Base-by-base conservation (phyloP, 2,329 filamentous ascomycete species). In the Penicillium sp. region DNA sequence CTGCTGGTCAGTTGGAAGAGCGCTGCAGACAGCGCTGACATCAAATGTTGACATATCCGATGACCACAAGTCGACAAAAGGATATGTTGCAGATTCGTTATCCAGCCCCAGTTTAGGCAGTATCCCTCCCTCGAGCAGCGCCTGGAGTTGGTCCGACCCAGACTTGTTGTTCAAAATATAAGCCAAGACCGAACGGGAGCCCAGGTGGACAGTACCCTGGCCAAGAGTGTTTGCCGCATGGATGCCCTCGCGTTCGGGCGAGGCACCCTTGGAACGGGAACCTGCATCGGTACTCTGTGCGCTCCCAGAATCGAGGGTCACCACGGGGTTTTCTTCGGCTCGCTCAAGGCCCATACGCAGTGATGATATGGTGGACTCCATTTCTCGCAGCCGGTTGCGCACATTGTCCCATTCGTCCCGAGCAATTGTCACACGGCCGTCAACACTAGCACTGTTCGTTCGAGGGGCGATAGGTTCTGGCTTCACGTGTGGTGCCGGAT, bases 21-120 rank as follows among this genome's bases (percentile, higher is more conserved):
- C 77, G 50, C 76, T 78, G 23, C 76, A 77, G 2, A 83, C 69
- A 36, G 80, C 77, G 41, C 69, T 74, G 4, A 79, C 71, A 52
- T 79, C 74, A 45, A 76, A 71, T 4, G 77, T 68, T 1, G 76
- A 79, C 34, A 75, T 78, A 41, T 81, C 77, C 2, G 77, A 77
- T 4, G 79, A 80, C 78, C 79, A 83, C 2, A 83, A 63, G 53
- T 82, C 79, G 18, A 83, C 77, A 51, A 83, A 83, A 5, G 79
- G 79, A 54, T 83, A 83, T 7, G 79, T 82, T 3, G 78, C 78
- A 25, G 75, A 78, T 53, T 82, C 79, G 50, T 83, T 82, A 54
- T 82, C 79, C 21, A 83, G 67, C 2, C 79, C 79, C 41, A 83
- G 72, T 39, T 82, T 76, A 0, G 79, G 79, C 15, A 83, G 61